Conservation (phyloP, 2,329 filamentous ascomycete species). For the Colletotrichum graminicola region DNA sequence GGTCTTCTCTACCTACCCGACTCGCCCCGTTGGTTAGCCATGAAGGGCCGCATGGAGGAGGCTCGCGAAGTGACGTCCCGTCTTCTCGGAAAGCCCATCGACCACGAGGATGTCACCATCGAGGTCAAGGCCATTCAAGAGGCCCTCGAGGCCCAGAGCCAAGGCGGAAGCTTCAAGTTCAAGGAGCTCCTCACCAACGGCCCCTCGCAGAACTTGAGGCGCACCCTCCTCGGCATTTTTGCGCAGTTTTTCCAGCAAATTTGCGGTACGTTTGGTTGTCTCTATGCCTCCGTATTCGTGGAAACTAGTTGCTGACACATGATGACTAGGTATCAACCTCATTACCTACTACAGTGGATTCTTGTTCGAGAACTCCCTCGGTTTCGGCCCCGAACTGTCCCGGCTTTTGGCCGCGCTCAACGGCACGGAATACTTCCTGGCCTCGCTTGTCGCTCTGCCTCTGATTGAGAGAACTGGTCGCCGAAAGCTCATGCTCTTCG, state of each 20-base stretch:
- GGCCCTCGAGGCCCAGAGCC: conserved; percentile 46
- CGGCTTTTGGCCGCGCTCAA: conserved; percentile 68
- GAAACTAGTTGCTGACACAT: neutral
- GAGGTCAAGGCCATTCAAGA: conserved; percentile 44
- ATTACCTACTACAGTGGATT: conserved; percentile 53
- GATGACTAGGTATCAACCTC: conserved; percentile 49
- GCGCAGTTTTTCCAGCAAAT: conserved; percentile 48
- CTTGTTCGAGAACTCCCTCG: conserved; percentile 57
- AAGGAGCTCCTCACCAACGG: conserved; percentile 62
- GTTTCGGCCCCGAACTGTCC: conserved; percentile 59
- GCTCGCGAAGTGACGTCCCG: conserved; percentile 46
- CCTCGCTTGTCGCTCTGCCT: conserved; percentile 53
- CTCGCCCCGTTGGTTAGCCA: conserved; percentile 54
- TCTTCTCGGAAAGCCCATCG: conserved; percentile 45
- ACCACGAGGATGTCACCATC: conserved; percentile 46
- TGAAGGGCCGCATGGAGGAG: conserved; percentile 48
- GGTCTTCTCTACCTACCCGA: conserved; percentile 52
- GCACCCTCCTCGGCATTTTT: conserved; percentile 61
- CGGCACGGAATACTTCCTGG: conserved; percentile 58
- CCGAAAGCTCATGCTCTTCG: conserved; percentile 72
- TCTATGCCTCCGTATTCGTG: neutral
- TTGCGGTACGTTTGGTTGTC: conserved; percentile 3
- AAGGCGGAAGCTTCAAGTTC: conserved; percentile 44
- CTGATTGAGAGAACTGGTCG: conserved; percentile 67
- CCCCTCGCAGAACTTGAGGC: conserved; percentile 74